These are phyloP conservation scores for Fagus sylvatica DNA, from an alignment of 306 rosid genomes.

Conservation along the genomic window DNA sequence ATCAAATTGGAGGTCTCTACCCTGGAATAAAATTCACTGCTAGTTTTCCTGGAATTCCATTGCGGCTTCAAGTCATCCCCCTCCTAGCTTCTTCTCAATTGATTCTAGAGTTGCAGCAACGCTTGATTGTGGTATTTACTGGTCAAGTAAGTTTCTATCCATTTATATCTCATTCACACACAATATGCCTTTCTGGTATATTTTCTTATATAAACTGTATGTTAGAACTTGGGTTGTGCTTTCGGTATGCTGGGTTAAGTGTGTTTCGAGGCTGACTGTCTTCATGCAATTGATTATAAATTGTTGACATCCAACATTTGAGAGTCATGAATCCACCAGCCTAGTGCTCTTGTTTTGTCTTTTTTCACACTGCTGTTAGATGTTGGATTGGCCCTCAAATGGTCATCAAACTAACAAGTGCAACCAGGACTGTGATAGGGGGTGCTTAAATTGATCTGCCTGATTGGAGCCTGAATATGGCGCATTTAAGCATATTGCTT, in stretches of 20 bases:
- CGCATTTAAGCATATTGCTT: too few species aligned
- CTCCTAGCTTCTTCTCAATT: constrained; percentile 66
- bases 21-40: constrained; percentile 89
- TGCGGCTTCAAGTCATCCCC: constrained; percentile 83
- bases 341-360: not conserved
- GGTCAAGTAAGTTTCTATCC: constrained; percentile 68
- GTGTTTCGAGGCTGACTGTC: not conserved
- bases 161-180: not conserved
- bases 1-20: constrained; percentile 92
- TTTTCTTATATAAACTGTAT: not conserved
- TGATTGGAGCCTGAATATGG: too few species aligned
- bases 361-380: not conserved
- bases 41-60: constrained; percentile 95
- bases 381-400: not conserved
- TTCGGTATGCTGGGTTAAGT: not conserved
- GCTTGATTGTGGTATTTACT: constrained; percentile 86
- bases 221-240: not conserved
- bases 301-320: not conserved
- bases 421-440: too few species aligned
- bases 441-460: too few species aligned
- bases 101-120: constrained; percentile 68
- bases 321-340: not conserved
- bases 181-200: not conserved
- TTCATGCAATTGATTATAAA: not conserved
- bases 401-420: not conserved